Evolutionary conservation across 2,329 filamentous ascomycete species (phyloP).

Genomic region (Neofusicoccum umdonicola): DNA sequence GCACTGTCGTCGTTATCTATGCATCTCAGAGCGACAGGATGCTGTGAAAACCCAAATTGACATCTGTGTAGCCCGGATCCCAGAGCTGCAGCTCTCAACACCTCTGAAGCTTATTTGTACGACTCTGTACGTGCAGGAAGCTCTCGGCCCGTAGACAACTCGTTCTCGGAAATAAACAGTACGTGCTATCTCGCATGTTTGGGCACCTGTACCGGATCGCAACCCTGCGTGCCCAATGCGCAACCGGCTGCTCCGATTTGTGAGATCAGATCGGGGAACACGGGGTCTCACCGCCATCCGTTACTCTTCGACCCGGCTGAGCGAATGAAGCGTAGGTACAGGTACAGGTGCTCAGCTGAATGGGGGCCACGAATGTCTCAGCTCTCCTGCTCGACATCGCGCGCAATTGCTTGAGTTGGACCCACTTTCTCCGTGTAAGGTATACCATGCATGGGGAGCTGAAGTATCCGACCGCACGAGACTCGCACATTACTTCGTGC

Average conservation of each 20-base stretch:
- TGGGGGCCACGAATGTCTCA: background rate
- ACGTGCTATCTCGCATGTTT: background rate
- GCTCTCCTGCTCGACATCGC: background rate
- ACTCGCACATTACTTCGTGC: too few relatives aligned
- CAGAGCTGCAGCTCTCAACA: background rate
- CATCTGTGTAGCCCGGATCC: background rate
- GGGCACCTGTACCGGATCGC: background rate
- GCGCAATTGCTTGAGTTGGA: background rate
- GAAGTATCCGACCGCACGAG: too few relatives aligned
- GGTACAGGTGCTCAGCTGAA: background rate
- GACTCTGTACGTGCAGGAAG: background rate
- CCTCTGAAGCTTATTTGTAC: background rate
- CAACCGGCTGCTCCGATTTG: background rate
- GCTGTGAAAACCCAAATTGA: background rate
- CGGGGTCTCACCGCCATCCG: background rate
- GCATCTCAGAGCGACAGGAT: background rate
- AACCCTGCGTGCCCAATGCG: background rate
- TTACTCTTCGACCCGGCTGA: background rate
- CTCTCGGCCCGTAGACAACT: background rate
- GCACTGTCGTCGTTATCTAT: background rate
- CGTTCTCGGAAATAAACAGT: background rate
- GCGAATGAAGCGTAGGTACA: background rate
- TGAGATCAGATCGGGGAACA: background rate
- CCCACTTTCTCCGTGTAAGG: background rate
- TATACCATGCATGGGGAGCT: too few relatives aligned